A percentile compares a stretch with the other conserved stretches of the same genome.
These are phyloP conservation scores for Zostera marina DNA, from an alignment of 116 monocot genomes.

Conservation along the genomic window DNA sequence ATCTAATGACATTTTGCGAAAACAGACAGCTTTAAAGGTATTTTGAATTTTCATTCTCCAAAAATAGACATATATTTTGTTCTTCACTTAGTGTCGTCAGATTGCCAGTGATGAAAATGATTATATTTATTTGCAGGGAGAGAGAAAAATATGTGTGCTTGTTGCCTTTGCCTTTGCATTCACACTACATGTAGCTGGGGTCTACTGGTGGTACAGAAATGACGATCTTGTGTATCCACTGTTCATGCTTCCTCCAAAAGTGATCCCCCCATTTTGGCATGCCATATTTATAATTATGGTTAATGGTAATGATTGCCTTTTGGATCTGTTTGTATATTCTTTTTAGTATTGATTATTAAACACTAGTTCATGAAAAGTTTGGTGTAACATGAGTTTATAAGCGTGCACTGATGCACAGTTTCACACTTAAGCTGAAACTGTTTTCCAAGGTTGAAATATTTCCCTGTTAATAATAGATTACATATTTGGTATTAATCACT, in stretches of 20 bases:
- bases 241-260: conserved; percentile 68
- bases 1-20: conserved; percentile 91
- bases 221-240: conserved; percentile 70
- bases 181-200: conserved; percentile 55
- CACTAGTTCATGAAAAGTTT: no score
- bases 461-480: background rate
- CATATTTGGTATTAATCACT: conserved; percentile 5
- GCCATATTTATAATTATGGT: conserved; percentile 89
- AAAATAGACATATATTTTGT: no score
- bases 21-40: conserved; percentile 96
- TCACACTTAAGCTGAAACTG: background rate
- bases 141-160: conserved; percentile 61
- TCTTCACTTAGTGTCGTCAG: no score
- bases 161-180: conserved; percentile 42
- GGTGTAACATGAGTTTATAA: no score
- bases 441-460: background rate
- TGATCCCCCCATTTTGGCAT: conserved; percentile 96
- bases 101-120: no score
- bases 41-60: background rate
- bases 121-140: conserved; percentile 40
- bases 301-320: conserved; percentile 38
- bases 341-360: background rate
- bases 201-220: conserved; percentile 90
- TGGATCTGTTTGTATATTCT: background rate
- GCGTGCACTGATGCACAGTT: no score